Conservation (phyloP, 2,329 filamentous ascomycete species). For the Pseudogymnoascus sp. region DNA sequence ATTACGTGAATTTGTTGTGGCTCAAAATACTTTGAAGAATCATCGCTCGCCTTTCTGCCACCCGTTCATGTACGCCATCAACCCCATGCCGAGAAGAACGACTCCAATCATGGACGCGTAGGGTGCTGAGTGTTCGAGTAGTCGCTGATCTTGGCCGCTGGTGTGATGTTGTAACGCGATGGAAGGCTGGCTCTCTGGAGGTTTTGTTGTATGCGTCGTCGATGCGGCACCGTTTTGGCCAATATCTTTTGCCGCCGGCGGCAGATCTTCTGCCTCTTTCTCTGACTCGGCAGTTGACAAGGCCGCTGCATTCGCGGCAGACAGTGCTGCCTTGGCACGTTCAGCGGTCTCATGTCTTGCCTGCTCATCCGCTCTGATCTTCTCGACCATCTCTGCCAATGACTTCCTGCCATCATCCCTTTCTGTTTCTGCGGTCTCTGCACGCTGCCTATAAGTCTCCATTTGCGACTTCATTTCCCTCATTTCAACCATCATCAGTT, state of each 20-base stretch:
- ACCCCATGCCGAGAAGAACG: constrained; percentile 69
- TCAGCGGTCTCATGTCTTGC: constrained; percentile 25
- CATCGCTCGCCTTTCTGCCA: constrained; percentile 50
- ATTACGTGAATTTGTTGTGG: background rate
- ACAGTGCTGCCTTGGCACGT: constrained; percentile 6
- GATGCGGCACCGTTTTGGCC: background rate
- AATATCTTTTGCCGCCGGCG: background rate
- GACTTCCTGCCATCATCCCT: constrained; percentile 64
- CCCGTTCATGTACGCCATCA: constrained; percentile 82
- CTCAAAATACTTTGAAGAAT: constrained; percentile 4
- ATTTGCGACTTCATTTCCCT: constrained; percentile 73
- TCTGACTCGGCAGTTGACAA: constrained; percentile 12
- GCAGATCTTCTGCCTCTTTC: background rate
- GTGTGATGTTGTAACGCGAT: constrained; percentile 19
- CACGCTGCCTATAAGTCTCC: constrained; percentile 67
- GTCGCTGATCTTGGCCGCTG: constrained; percentile 36
- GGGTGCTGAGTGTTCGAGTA: constrained; percentile 54
- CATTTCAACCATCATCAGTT: constrained; percentile 73
- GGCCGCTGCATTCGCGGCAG: background rate
- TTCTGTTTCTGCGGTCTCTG: constrained; percentile 74
- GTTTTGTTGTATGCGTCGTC: constrained; percentile 10
- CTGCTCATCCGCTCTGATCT: constrained; percentile 65
- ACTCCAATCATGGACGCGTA: constrained; percentile 79
- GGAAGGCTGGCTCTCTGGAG: background rate
- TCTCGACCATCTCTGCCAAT: constrained; percentile 79